A percentile compares a stretch with the other conserved stretches of the same genome.
Conservation (phyloP, 345 rosid genomes). For the Euphorbia lathyris region DNA sequence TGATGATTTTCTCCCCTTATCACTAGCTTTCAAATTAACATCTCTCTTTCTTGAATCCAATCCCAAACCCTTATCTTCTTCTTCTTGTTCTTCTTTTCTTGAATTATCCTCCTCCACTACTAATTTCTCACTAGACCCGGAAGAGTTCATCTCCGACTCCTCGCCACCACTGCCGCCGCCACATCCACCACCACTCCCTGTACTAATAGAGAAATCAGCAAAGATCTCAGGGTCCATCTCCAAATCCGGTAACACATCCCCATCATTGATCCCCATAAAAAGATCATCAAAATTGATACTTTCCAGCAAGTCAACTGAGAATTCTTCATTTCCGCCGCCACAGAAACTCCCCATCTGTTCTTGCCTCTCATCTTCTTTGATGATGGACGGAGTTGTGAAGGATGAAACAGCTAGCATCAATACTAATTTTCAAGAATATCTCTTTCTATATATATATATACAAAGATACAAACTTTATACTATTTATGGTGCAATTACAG, state of each 20-base stretch:
- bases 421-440: constrained; percentile 4
- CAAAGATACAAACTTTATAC: background rate
- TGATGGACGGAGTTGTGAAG: constrained; percentile 28
- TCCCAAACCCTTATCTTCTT: constrained; percentile 36
- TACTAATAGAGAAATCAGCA: constrained; percentile 47
- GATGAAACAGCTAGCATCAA: constrained; percentile 79
- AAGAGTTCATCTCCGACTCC: constrained; percentile 47
- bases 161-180: constrained; percentile 35
- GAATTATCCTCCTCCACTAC: constrained; percentile 8
- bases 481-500: constrained; percentile 19
- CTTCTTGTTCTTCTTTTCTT: constrained; percentile 13
- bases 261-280: constrained; percentile 56
- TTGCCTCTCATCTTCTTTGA: constrained; percentile 34
- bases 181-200: background rate
- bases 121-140: constrained; percentile 25
- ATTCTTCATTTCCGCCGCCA: constrained; percentile 27
- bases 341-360: constrained; percentile 43
- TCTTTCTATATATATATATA: background rate
- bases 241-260: constrained; percentile 60
- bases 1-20: constrained; percentile 50
- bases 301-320: constrained; percentile 48
- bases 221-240: constrained; percentile 69
- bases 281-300: constrained; percentile 78
- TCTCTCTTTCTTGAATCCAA: constrained; percentile 24
- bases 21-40: constrained; percentile 30